Evolutionary conservation across 106 monocot genomes (phyloP).

Genomic region (Agapanthus africanus): DNA sequence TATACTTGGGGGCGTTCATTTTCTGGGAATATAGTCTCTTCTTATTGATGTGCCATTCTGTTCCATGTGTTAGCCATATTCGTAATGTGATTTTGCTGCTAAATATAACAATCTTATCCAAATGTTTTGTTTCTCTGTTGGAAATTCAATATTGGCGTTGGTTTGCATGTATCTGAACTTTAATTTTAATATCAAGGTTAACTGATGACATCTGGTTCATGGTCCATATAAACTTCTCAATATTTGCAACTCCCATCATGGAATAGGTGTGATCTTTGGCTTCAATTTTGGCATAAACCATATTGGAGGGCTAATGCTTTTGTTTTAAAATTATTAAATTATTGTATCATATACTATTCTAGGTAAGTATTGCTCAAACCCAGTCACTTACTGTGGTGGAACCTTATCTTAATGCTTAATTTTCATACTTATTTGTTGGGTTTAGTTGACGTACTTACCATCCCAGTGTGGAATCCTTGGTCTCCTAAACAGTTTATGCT

Average conservation of each 20-base stretch:
- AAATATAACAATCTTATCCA: neutral
- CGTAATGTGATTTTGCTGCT: neutral
- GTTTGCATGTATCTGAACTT: neutral
- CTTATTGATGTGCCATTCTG: neutral
- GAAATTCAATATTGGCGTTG: neutral
- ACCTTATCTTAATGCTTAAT: neutral
- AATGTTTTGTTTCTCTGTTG: neutral
- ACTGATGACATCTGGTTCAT: neutral
- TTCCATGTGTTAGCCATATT: neutral
- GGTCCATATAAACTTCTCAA: neutral
- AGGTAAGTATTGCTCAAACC: neutral
- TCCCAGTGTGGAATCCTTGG: neutral
- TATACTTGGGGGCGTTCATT: neutral
- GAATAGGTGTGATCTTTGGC: neutral
- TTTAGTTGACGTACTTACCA: neutral
- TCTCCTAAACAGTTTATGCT: neutral
- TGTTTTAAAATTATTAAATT: neutral
- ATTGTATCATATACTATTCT: neutral
- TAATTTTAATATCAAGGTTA: neutral
- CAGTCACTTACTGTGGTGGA: neutral
- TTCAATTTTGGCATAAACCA: neutral
- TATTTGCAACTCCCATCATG: neutral
- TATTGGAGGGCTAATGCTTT: neutral
- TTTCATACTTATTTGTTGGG: neutral
- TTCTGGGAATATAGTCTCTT: neutral